Base-by-base conservation (phyloP, 192 early-diverging fungal genomes). In the Pilaira anomala region DNA sequence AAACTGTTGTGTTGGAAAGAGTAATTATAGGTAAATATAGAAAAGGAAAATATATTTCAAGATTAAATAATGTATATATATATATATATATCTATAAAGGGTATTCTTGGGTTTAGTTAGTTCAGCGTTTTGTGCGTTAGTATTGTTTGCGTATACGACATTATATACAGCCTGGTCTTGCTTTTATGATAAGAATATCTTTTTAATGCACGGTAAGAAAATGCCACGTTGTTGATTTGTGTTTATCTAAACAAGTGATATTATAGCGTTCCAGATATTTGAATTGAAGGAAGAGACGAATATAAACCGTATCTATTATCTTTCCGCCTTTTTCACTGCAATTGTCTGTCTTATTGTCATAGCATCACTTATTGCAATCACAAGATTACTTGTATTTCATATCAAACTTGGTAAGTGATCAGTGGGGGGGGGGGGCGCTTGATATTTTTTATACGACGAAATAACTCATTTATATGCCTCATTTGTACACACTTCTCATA, bases 1-100 rank as follows among this genome's bases (percentile, higher is more conserved):
- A 7, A 75, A 75, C 48, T 67, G 64, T 21, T 75, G 73, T 61
- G 62, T 75, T 53, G 73, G 73, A 33, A 46, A 44, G 13, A 42
- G 22, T n/a, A 75, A 75, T 40, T 75, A 75, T 36, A 75, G 53
- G 73, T 70, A 48, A 50, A 16, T 13, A 26, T 19, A 42, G 21
- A 44, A 9, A n/a, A 25, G 44, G 24, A 25, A 28, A 48, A 53
- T 0, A 29, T 14, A 22, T 29, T 46, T 60, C n/a, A 36, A 22
- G 21, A 14, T 13, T 21, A 33, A 46, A 33, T n/a, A 44, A 1
- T 30, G 19, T 21, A 45, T 26, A 36, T 9, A 36, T 5, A 36
- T 36, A 9, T 9, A 36, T 9, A 36, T 0, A 36, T 1, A 36
- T 3, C 22, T 25, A 39, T 39, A 33, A 21, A 74, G 72, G 54